phyloP scores from a whole-genome alignment of 345 rosid species.

The Sonneratia alba region DNA sequence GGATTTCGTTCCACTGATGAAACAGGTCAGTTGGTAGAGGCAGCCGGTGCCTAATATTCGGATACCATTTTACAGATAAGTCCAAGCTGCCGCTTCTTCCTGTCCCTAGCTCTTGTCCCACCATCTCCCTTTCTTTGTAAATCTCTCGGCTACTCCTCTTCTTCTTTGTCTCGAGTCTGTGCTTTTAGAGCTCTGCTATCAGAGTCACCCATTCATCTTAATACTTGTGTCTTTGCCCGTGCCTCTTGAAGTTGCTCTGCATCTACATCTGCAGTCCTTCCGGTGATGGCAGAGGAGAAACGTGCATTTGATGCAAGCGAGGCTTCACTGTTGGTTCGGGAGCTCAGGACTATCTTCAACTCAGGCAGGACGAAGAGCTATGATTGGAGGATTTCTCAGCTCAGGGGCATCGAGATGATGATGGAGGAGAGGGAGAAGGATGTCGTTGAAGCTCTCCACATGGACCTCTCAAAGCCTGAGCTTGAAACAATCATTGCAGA shows the following conservation, averaged over 20 bases:
- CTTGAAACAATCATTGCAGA: constrained; percentile 58
- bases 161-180: not conserved
- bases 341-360: constrained; percentile 40
- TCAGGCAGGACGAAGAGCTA: constrained; percentile 61
- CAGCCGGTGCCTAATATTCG: constrained; percentile 2
- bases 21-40: constrained; percentile 8
- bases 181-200: not conserved
- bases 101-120: not conserved
- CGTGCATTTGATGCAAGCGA: constrained; percentile 22
- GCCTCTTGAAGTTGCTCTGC: constrained; percentile 17
- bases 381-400: constrained; percentile 69
- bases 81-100: not conserved
- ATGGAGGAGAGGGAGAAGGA: constrained; percentile 53
- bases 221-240: not conserved
- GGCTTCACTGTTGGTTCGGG: constrained; percentile 41
- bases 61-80: not conserved
- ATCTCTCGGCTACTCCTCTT: not conserved
- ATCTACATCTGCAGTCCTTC: not conserved
- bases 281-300: constrained; percentile 12
- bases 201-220: not conserved
- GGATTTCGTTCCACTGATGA: not conserved
- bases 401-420: constrained; percentile 47
- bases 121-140: not conserved
- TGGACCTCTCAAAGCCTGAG: constrained; percentile 67
- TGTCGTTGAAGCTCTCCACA: constrained; percentile 42